Conservation (phyloP, 495 filamentous ascomycete species). For the Massariosphaeria phaeospora region DNA sequence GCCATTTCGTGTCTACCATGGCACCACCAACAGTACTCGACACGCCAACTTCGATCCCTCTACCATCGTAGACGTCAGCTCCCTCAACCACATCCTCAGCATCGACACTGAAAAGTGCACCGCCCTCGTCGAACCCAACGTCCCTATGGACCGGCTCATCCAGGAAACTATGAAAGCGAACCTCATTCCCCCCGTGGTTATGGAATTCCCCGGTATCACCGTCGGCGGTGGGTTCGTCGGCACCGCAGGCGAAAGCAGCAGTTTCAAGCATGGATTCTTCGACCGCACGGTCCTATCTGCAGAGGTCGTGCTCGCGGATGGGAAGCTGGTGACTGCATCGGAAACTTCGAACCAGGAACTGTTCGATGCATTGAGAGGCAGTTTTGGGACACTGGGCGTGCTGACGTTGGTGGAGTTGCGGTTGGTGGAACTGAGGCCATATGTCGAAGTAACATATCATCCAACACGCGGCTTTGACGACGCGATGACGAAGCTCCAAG, state of each 20-base stretch:
- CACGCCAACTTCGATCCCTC: slow-evolving; percentile 41
- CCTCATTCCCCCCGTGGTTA: slow-evolving; percentile 54
- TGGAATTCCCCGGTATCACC: slow-evolving; percentile 62
- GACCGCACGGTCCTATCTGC: slow-evolving; percentile 50
- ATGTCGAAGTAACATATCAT: slow-evolving; percentile 54
- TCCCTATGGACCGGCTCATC: slow-evolving; percentile 58
- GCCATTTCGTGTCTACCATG: slow-evolving; percentile 72
- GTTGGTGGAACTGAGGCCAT: slow-evolving; percentile 48
- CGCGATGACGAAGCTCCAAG: slow-evolving; percentile 33
- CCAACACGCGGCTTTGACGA: slow-evolving; percentile 39
- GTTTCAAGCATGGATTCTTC: slow-evolving; percentile 56
- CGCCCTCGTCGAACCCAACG: slow-evolving; percentile 58
- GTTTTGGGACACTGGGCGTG: slow-evolving; percentile 54
- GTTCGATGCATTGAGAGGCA: slow-evolving; percentile 52
- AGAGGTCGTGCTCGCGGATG: slow-evolving; percentile 56
- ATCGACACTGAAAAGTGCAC: slow-evolving; percentile 41
- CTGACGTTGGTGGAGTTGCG: slow-evolving; percentile 52
- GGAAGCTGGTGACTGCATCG: slow-evolving; percentile 45
- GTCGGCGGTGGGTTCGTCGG: slow-evolving; percentile 58
- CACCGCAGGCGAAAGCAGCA: slow-evolving; percentile 55
- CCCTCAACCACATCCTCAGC: slow-evolving; percentile 34
- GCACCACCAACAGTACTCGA: slow-evolving; percentile 69
- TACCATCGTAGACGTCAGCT: slow-evolving; percentile 52
- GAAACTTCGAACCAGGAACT: slow-evolving; percentile 44
- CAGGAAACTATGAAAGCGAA: slow-evolving; percentile 47